A percentile compares a stretch with the other conserved stretches of the same genome.
Conservation (phyloP, 306 rosid species). For the Cyclanthera cordifolia region DNA sequence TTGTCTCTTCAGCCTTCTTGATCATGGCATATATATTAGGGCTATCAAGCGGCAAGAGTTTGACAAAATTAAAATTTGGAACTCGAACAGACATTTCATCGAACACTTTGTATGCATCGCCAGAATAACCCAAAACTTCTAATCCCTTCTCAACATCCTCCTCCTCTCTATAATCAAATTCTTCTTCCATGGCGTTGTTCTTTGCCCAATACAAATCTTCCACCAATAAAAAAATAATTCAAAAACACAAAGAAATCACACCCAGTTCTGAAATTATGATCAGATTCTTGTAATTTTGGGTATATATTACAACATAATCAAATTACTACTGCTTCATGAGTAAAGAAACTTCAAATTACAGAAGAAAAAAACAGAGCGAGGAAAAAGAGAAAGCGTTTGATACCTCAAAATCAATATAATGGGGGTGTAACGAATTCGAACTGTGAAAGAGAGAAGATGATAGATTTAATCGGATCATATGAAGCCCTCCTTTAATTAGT, state of each 20-base stretch:
- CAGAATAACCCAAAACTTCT: neutral
- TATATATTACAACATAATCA: neutral
- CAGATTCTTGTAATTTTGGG: neutral
- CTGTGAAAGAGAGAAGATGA: neutral
- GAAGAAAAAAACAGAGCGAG: neutral
- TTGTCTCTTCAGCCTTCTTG: constrained; percentile 8
- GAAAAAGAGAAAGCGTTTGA: neutral
- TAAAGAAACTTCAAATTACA: neutral
- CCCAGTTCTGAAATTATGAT: neutral
- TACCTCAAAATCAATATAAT: constrained; percentile 4
- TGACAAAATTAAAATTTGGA: constrained; percentile 15
- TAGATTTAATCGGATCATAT: neutral
- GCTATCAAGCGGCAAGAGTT: constrained; percentile 8
- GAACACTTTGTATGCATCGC: neutral
- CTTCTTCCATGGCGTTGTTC: neutral
- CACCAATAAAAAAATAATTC: neutral
- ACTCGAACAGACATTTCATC: constrained; percentile 2
- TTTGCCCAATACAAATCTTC: neutral
- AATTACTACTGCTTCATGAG: neutral
- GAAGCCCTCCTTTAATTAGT: neutral
- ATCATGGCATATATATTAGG: constrained; percentile 1
- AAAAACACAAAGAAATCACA: neutral
- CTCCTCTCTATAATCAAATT: neutral
- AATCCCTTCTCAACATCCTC: neutral
- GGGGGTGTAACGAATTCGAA: neutral